phyloP scores from a whole-genome alignment of 345 rosid genomes.

The Syzygium oleosum region DNA sequence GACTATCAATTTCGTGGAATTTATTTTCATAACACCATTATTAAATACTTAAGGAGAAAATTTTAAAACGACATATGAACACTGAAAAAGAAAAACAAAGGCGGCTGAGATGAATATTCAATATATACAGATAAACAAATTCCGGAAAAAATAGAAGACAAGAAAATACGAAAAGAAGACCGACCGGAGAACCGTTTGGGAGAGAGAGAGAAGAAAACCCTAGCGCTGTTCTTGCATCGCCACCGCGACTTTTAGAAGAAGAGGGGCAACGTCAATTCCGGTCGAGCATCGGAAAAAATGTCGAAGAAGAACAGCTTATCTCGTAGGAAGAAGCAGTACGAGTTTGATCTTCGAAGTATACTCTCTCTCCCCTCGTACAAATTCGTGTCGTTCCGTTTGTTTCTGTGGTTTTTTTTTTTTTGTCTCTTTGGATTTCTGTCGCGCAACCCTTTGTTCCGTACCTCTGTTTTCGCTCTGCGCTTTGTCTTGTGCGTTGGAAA shows the following conservation, averaged over 20 bases:
- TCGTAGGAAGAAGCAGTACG: conserved; percentile 75
- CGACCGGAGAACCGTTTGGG: not conserved
- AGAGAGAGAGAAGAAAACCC: not conserved
- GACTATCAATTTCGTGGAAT: not conserved
- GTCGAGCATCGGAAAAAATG: conserved; percentile 17
- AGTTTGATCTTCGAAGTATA: conserved; percentile 72
- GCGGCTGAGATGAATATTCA: not conserved
- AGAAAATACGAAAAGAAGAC: not conserved
- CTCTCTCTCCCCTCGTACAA: not conserved
- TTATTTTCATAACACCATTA: not conserved
- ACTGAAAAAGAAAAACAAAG: not conserved
- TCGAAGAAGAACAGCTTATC: conserved; percentile 95
- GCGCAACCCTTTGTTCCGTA: not conserved
- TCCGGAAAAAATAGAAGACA: not conserved
- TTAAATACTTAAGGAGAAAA: not conserved
- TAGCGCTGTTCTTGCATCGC: not conserved
- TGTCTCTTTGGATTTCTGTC: not conserved
- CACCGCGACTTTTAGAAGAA: not conserved
- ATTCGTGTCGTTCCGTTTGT: not conserved
- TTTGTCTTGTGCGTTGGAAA: not conserved
- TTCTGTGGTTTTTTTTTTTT: not conserved
- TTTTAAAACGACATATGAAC: not conserved
- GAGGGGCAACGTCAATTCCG: not conserved
- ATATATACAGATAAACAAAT: not conserved
- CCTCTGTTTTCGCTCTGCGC: not conserved